Conservation (phyloP, 2,329 filamentous ascomycete genomes). For the Thielaviopsis populi region DNA sequence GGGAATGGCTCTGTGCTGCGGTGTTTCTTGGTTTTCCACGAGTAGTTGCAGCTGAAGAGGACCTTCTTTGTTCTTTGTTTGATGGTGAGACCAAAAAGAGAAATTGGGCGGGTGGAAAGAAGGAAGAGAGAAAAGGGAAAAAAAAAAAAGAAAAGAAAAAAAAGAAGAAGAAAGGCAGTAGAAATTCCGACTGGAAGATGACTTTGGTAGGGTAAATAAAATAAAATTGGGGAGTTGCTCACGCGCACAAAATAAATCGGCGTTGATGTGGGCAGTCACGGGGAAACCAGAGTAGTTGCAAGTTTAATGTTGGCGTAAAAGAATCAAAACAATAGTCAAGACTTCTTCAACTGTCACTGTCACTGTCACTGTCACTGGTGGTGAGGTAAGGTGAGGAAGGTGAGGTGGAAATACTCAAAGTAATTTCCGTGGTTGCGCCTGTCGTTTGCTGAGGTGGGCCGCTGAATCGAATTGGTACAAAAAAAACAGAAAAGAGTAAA, state of each 20-base stretch:
- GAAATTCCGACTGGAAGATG: neutral
- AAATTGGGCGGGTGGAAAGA: neutral
- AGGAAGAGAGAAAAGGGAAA: neutral
- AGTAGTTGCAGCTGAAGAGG: neutral
- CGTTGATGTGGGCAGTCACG: neutral
- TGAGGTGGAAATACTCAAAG: neutral
- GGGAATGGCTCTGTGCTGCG: neutral
- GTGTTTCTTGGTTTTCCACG: neutral
- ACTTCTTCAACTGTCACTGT: neutral
- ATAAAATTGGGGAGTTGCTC: conserved; percentile 7
- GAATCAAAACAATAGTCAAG: neutral
- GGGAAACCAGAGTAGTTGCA: conserved; percentile 1
- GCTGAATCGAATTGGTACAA: neutral
- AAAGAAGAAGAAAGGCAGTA: neutral
- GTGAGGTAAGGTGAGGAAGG: too few relatives aligned
- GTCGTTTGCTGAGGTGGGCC: conserved; percentile 3
- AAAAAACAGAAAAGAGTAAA: conserved; percentile 14
- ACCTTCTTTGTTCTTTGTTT: neutral
- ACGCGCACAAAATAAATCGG: conserved; percentile 2
- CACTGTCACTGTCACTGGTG: neutral
- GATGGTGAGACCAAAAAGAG: conserved; percentile 2
- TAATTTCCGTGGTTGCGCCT: neutral
- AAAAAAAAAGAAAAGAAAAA: neutral
- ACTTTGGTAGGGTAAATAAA: neutral
- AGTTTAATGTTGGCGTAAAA: conserved; percentile 2